Evolutionary conservation across 306 rosid species (phyloP).

Genomic region (Malus asiatica): DNA sequence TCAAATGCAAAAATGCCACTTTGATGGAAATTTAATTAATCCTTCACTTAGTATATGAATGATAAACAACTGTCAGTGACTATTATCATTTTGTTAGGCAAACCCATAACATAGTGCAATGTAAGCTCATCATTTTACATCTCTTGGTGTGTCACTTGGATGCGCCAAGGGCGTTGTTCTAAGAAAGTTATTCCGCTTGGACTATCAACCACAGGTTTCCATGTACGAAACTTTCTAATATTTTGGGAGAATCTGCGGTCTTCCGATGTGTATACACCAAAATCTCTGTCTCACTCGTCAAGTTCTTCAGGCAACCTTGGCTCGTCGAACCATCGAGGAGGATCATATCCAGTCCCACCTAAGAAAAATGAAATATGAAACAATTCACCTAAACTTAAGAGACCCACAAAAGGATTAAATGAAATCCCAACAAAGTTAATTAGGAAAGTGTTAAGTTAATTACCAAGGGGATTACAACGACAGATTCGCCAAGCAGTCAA

Average conservation of each 20-base stretch:
- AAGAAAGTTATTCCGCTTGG: too few relatives aligned
- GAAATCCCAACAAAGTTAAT: background rate
- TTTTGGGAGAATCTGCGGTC: too few relatives aligned
- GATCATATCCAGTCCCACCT: constrained; percentile 91
- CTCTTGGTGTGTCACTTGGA: background rate
- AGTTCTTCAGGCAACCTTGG: constrained; percentile 33
- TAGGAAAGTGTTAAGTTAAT: background rate
- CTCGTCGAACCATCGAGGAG: constrained; percentile 85
- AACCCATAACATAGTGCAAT: background rate
- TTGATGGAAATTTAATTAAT: background rate
- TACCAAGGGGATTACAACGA: constrained; percentile 96
- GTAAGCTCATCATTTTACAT: background rate
- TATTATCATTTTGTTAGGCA: background rate
- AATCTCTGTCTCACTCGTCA: too few relatives aligned
- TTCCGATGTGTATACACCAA: too few relatives aligned
- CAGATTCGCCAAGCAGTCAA: constrained; percentile 82
- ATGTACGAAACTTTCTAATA: too few relatives aligned
- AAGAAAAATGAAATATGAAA: background rate
- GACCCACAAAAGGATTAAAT: background rate
- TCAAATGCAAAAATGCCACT: background rate
- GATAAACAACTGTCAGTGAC: background rate
- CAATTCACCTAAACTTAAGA: background rate
- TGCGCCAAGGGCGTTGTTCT: too few relatives aligned
- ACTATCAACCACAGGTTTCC: too few relatives aligned
- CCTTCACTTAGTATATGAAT: background rate